Percentiles rank a stretch among this genome's conserved stretches.
phyloP scores from a whole-genome alignment of 2,329 filamentous ascomycete genomes.

The Scytalidium lignicola region DNA sequence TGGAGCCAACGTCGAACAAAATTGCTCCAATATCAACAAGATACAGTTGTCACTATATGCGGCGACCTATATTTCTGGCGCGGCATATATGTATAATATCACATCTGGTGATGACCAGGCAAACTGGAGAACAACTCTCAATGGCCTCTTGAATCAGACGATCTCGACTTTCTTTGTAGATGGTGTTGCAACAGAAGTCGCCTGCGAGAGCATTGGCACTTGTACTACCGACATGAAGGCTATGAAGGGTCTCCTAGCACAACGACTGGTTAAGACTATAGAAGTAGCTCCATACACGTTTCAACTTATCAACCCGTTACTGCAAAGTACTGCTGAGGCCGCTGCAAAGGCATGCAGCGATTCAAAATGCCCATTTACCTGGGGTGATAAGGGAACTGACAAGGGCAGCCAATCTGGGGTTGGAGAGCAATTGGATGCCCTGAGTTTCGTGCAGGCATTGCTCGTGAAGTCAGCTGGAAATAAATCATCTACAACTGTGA shows the following conservation, averaged over 20 bases:
- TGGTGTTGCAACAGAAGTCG: slow-evolving; percentile 57
- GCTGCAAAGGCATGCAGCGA: slow-evolving; percentile 58
- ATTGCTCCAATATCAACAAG: slow-evolving; percentile 43
- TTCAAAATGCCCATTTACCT: slow-evolving; percentile 60
- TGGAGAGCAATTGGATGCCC: slow-evolving; percentile 49
- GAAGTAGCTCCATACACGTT: slow-evolving; percentile 57
- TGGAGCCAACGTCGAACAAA: slow-evolving; percentile 34
- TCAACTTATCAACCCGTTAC: slow-evolving; percentile 49
- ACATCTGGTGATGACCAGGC: slow-evolving; percentile 22
- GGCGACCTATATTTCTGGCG: slow-evolving; percentile 53
- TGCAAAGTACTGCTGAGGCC: slow-evolving; percentile 52
- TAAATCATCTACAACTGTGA: slow-evolving; percentile 33
- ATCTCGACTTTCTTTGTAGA: slow-evolving; percentile 49
- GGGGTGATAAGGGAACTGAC: slow-evolving; percentile 51
- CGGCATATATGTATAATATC: slow-evolving; percentile 35
- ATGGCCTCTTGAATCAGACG: slow-evolving; percentile 18
- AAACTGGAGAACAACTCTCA: slow-evolving; percentile 24
- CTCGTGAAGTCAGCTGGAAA: slow-evolving; percentile 15
- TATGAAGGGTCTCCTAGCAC: slow-evolving; percentile 66
- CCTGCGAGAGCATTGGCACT: slow-evolving; percentile 54
- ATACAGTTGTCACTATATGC: slow-evolving; percentile 63
- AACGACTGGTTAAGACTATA: slow-evolving; percentile 57
- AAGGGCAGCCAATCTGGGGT: slow-evolving; percentile 32
- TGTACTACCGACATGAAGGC: slow-evolving; percentile 69
- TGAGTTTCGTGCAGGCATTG: slow-evolving; percentile 44